Evolutionary conservation across 192 early-diverging fungal genomes (phyloP), one percentile per base, ranked within the genome.

Genomic region (Umbelopsis ramanniana): DNA sequence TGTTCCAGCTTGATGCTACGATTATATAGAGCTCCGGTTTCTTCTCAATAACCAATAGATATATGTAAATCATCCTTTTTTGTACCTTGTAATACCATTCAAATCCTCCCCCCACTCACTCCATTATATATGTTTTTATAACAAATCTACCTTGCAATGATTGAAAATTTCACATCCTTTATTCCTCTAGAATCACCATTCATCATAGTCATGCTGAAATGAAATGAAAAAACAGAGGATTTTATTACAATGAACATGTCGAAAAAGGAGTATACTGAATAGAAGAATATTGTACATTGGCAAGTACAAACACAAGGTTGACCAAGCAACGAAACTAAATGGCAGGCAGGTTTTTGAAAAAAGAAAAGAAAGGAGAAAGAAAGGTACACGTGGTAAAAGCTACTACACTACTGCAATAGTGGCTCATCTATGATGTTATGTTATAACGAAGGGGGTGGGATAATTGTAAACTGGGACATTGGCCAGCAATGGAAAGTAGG

Each of bases 1-100:
- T 74, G 81, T 22, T 93, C 90, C 67, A 94, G 93, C 79, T 78
- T 98, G 68, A 70, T 87, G 26, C 77, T 96, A 17, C 60, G 77
- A 35, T 14, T 79, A 8, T 79, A 79, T 22, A 37, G 52, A 45
- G 60, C 77, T 33, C 77, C 77, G 17, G 69, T 15, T 26, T 14
- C 5, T 12, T 5, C 6, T 60, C 12, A 0, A 33, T 35, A 11
- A 17, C 9, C 23, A 63, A 37, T 63, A 63, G 48, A 17, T 14
- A 17, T 19, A 21, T n/a, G 6, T 17, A n/a, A 50, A 21, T 50
- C 17, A 50, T 6, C 19, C 17, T 1, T 9, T 50, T 50, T 17
- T 9, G 26, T 14, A 60, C 35, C 55, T 63, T 63, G 7, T 24
- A 17, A 15, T 50, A 43, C 11, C 40, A 4, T 43, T 6, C 11